phyloP scores from a whole-genome alignment of 805 yeast genomes.

The Wickerhamiella hasegawae region DNA sequence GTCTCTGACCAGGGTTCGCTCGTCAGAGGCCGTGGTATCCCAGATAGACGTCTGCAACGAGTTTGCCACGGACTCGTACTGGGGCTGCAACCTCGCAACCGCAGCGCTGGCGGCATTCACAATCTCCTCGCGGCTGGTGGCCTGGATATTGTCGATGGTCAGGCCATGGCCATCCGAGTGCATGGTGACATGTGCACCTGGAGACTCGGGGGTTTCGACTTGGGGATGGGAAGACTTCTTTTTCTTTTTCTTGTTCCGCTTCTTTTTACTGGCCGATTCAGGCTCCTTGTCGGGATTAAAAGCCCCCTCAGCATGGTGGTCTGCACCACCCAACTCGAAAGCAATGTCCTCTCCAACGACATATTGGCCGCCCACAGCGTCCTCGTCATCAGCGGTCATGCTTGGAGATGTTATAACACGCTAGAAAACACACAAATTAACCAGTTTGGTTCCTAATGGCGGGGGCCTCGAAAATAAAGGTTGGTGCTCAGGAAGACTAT shows the following conservation, averaged over 20 bases:
- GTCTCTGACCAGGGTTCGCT: conserved; percentile 31
- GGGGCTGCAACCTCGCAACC: conserved; percentile 1
- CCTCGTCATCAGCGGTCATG: no score
- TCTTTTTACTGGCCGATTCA: conserved; percentile 7
- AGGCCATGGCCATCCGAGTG: conserved; percentile 53
- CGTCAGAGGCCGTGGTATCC: conserved; percentile 29
- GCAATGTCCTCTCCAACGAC: conserved; percentile 15
- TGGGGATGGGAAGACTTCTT: not conserved
- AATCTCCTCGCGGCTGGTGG: not conserved
- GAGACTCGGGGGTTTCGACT: no score
- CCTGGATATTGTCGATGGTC: conserved; percentile 40
- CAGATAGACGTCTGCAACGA: conserved; percentile 21
- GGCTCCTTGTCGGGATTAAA: not conserved
- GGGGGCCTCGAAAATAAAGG: no score
- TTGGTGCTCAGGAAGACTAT: no score
- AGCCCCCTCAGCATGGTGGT: conserved; percentile 2
- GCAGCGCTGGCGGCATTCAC: not conserved
- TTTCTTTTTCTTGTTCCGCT: conserved; percentile 12
- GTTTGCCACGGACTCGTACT: conserved; percentile 1
- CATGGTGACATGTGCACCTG: conserved; percentile 27
- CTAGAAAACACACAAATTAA: no score
- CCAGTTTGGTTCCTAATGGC: no score
- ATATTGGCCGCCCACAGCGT: conserved; percentile 9
- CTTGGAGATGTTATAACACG: no score
- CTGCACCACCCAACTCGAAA: conserved; percentile 7